These are phyloP conservation scores for Mitragyna speciosa DNA, from an alignment of 257 asterid genomes.

Conservation along the genomic window DNA sequence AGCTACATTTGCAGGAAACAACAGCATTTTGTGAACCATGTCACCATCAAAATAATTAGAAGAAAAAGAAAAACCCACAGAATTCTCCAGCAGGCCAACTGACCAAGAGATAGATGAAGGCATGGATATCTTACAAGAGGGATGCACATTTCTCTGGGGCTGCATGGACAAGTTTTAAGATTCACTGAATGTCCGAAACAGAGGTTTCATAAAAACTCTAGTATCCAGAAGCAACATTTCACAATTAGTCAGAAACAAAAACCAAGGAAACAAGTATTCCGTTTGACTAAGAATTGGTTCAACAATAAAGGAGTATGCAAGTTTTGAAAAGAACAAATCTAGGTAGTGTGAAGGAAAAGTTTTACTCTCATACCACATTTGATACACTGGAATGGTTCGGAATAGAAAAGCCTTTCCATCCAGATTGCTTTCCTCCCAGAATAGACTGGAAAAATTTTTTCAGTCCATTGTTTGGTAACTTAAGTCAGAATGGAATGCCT, in stretches of 20 bases:
- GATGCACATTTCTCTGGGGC: conserved; percentile 37
- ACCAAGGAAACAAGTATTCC: neutral
- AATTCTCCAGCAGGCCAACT: conserved; percentile 32
- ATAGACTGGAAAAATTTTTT: too few species aligned
- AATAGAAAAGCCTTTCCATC: too few species aligned
- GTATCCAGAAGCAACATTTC: neutral
- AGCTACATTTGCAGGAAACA: conserved; percentile 45
- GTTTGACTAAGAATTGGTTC: neutral
- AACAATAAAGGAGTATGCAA: neutral
- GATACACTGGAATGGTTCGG: too few species aligned
- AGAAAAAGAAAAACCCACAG: conserved; percentile 1
- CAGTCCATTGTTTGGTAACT: too few species aligned
- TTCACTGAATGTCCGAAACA: neutral
- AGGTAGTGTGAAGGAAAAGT: neutral
- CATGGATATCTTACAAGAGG: conserved; percentile 46
- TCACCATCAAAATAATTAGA: conserved; percentile 13
- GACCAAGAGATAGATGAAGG: conserved; percentile 84
- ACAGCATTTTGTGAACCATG: conserved; percentile 8
- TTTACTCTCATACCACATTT: too few species aligned
- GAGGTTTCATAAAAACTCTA: neutral
- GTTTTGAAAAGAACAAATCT: neutral
- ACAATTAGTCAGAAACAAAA: neutral
- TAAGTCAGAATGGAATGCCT: too few species aligned
- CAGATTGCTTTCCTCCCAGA: too few species aligned
- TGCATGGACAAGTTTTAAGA: conserved; percentile 37